Conservation (phyloP, 345 rosid species). For the Boechera retrofracta region DNA sequence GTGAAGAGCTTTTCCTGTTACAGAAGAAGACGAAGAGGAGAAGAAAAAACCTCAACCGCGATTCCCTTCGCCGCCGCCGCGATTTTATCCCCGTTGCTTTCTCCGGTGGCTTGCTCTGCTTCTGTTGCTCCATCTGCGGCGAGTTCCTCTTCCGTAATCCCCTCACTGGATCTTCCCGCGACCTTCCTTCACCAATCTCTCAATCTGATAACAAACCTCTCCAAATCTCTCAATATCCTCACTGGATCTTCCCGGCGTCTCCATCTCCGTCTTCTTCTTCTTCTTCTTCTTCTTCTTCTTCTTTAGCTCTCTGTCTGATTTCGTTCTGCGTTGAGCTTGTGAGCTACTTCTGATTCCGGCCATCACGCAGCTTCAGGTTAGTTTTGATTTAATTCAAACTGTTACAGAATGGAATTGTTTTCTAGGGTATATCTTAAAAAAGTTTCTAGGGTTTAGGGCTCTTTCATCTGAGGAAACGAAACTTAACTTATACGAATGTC, state of each 20-base stretch:
- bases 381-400: neutral
- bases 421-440: neutral
- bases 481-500: neutral
- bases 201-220: too few relatives aligned
- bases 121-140: too few relatives aligned
- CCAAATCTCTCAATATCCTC: too few relatives aligned
- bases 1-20: too few relatives aligned
- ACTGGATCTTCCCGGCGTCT: neutral
- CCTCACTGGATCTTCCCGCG: too few relatives aligned
- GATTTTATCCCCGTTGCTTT: too few relatives aligned
- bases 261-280: neutral
- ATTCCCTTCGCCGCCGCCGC: too few relatives aligned
- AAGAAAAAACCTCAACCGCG: too few relatives aligned
- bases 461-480: neutral
- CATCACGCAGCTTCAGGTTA: slow-evolving; percentile 17
- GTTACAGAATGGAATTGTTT: neutral
- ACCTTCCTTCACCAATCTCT: too few relatives aligned
- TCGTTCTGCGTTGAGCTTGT: neutral
- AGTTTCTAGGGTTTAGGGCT: neutral
- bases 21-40: too few relatives aligned
- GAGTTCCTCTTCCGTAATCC: too few relatives aligned
- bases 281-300: neutral
- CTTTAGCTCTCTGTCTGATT: neutral
- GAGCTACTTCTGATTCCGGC: slow-evolving; percentile 1
- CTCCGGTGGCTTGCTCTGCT: too few relatives aligned